phyloP scores from a whole-genome alignment of 352 stramenopile genomes.

The Phytopythium ostracodes region DNA sequence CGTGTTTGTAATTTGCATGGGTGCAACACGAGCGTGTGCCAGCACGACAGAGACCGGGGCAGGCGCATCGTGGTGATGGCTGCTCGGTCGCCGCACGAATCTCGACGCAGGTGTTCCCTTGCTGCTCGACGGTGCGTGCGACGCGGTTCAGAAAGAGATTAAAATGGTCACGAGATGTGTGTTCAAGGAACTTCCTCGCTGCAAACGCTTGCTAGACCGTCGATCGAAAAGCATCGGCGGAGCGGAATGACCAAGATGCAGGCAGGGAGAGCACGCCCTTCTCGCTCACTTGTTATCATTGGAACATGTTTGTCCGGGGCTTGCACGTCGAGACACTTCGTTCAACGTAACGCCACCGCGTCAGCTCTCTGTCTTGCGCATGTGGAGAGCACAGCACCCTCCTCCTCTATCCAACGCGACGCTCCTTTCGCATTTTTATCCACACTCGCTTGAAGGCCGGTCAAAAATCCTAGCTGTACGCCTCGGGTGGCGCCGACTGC shows the following conservation, averaged over 20 bases:
- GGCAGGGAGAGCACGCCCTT: no score
- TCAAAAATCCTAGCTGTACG: slow-evolving; percentile 33
- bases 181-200: no score
- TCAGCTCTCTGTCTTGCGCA: neutral
- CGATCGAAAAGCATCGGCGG: no score
- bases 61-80: neutral
- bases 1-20: neutral
- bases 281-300: no score
- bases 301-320: no score
- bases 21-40: neutral
- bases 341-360: neutral
- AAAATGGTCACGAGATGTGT: no score
- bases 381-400: neutral
- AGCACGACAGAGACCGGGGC: neutral
- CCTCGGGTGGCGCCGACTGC: slow-evolving; percentile 25
- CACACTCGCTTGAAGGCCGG: neutral
- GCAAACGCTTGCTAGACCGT: no score
- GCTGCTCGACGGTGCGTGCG: no score
- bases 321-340: neutral
- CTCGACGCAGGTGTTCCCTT: neutral
- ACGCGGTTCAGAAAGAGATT: no score
- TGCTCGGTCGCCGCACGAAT: neutral
- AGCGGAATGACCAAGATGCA: no score
- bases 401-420: neutral
- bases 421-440: neutral